Conservation (phyloP, 139 green algal genomes). For the Volvox africanus region DNA sequence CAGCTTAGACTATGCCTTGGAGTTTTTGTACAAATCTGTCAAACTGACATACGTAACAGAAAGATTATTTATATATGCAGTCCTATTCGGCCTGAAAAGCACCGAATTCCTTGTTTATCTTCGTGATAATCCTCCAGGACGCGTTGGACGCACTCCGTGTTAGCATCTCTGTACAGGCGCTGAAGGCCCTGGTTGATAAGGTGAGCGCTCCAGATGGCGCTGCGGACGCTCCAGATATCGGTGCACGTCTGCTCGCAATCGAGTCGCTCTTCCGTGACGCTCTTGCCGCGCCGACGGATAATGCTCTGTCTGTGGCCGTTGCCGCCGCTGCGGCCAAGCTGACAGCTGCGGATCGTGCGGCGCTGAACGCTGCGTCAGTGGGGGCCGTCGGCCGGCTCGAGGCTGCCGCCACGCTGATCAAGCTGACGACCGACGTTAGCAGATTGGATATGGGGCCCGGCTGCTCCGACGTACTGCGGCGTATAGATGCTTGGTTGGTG, state of each 20-base stretch:
- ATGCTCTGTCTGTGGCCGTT: not conserved
- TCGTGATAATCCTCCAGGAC: not conserved
- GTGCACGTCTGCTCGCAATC: constrained; percentile 22
- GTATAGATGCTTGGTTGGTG: constrained; percentile 21
- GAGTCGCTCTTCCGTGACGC: not conserved
- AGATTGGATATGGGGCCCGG: constrained; percentile 31
- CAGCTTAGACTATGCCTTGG: too few species aligned
- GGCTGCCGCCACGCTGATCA: not conserved
- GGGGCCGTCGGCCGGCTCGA: not conserved
- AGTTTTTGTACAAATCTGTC: too few species aligned
- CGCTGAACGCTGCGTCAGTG: not conserved
- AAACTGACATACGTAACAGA: too few species aligned
- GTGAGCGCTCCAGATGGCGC: not conserved
- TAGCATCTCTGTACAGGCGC: not conserved
- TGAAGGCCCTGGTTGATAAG: not conserved
- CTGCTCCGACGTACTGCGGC: not conserved
- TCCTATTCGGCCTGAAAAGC: too few species aligned
- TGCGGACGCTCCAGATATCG: not conserved
- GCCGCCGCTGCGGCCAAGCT: constrained; percentile 8
- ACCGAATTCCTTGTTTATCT: too few species aligned
- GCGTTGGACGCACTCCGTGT: not conserved
- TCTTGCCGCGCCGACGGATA: not conserved
- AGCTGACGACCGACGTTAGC: not conserved
- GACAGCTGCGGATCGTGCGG: constrained; percentile 1
- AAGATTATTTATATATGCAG: too few species aligned